Evolutionary conservation across 164 flowering plant species (phyloP), one percentile per base, ranked within the genome.

Genomic region (Aristolochia fimbriata): DNA sequence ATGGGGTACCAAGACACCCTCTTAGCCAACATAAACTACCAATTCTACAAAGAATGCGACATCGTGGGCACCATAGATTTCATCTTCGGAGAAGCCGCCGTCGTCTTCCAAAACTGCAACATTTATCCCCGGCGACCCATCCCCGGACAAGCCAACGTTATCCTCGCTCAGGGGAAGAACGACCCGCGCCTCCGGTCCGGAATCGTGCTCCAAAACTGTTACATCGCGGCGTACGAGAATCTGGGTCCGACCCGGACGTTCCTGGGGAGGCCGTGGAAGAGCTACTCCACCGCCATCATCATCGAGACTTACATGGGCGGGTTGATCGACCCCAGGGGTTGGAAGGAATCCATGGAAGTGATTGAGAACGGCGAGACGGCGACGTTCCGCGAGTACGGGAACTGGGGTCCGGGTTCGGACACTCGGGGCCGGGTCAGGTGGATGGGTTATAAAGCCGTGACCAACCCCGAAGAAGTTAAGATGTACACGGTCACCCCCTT

Each of bases 181-280:
- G 74, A 70, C 46, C 57, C 47, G 57, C 59, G 45, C 20, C 68
- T 68, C 24, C 68, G 59, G 30, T 69, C 78, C 2, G 82, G 78
- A 0, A 53, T 70, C 4, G 78, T 76, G 13, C 46, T 79, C n/a
- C 80, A 79, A 6, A 70, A 70, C 33, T 74, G 80, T 52, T 57
- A 62, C 8, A 76, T 79, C 10, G 25, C 56, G 15, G 69, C 76
- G 0, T 76, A 67, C 16, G 48, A 56, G 12, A 22, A 30, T 15
- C 66, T 76, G 0, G 50, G 50, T 43, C 64, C 63, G 56, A 24
- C 65, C 65, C 63, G 50, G 47, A 59, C 77, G 11, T 81, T 70
- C 63, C 58, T 81, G 17, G 85, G 81, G 3, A 25, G 85, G 53
- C 85, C 85, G 0, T 71, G 81, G 81, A 76, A 81, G 67, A 63